Evolutionary conservation across 176 grass and related monocot species (phyloP).

Genomic region (Eragrostis curvula): DNA sequence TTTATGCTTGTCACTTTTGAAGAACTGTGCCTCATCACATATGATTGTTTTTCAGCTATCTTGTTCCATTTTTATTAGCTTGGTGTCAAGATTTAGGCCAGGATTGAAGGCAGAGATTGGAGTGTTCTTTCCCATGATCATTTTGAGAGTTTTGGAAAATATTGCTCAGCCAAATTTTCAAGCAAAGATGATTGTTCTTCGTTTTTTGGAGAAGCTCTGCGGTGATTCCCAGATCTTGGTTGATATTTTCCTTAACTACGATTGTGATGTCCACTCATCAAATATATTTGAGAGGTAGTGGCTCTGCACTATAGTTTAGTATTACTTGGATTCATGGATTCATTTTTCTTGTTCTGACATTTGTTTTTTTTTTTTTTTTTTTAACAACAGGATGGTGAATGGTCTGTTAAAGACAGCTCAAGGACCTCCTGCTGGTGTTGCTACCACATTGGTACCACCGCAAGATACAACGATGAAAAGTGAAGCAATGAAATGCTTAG

Average conservation of each 20-base stretch:
- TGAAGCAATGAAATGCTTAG: slow-evolving; percentile 99
- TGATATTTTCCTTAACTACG: slow-evolving; percentile 99
- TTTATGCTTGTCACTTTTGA: slow-evolving; percentile 93
- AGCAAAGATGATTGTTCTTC: slow-evolving; percentile 95
- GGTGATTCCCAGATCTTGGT: slow-evolving; percentile 96
- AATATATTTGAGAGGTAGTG: slow-evolving; percentile 98
- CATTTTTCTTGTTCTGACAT: slow-evolving; percentile 8
- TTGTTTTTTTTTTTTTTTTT: slow-evolving; percentile 33
- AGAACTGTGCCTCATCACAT: slow-evolving; percentile 96
- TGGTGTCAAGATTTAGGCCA: slow-evolving; percentile 96
- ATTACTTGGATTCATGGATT: slow-evolving; percentile 42
- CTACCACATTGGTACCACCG: slow-evolving; percentile 85
- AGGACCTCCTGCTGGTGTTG: slow-evolving; percentile 85
- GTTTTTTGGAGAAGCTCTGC: slow-evolving; percentile 94
- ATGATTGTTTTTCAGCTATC: slow-evolving; percentile 99
- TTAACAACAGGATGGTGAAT: slow-evolving; percentile 87
- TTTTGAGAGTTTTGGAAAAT: slow-evolving; percentile 98
- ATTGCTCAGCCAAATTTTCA: slow-evolving; percentile 98
- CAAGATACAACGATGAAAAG: slow-evolving; percentile 94
- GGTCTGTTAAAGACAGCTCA: slow-evolving; percentile 97
- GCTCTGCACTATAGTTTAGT: slow-evolving; percentile 28
- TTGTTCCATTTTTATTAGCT: slow-evolving; percentile 99
- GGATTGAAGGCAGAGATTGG: slow-evolving; percentile 99
- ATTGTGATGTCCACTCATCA: slow-evolving; percentile 97
- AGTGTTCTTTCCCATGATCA: slow-evolving; percentile 98